A percentile compares a stretch with the other conserved stretches of the same genome.
Conservation (phyloP, 495 filamentous ascomycete species). For the Penicillium taxi region DNA sequence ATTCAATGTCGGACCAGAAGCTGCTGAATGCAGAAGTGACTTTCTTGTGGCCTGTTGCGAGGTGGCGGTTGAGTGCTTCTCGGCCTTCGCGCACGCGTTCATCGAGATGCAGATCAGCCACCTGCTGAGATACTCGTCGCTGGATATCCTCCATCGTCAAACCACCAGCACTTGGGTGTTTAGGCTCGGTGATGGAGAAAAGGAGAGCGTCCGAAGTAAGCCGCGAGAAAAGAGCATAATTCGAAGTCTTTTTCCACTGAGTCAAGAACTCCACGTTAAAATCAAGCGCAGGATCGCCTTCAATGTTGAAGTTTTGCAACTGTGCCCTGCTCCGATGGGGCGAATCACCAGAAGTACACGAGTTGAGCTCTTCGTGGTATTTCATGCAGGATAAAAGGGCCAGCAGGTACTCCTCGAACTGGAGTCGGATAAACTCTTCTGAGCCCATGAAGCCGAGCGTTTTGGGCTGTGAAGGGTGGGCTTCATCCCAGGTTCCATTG, state of each 20-base stretch:
- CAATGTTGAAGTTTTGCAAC: conserved; percentile 41
- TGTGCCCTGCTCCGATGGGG: conserved; percentile 24
- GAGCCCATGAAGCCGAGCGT: conserved; percentile 93
- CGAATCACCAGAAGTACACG: conserved; percentile 21
- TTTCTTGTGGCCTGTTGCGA: conserved; percentile 78
- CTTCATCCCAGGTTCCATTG: conserved; percentile 92
- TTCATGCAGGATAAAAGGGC: conserved; percentile 83
- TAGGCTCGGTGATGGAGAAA: conserved; percentile 88
- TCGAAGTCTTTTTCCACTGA: conserved; percentile 79
- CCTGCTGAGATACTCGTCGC: conserved; percentile 77
- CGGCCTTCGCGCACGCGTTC: conserved; percentile 69
- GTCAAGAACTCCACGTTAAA: conserved; percentile 65
- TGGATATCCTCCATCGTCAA: conserved; percentile 93
- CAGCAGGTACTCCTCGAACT: conserved; percentile 95
- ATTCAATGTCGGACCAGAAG: conserved; percentile 82
- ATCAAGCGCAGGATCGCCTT: conserved; percentile 78
- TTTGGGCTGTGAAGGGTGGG: conserved; percentile 78
- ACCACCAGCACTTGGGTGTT: conserved; percentile 90
- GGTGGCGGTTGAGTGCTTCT: conserved; percentile 68
- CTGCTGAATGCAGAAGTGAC: conserved; percentile 75
- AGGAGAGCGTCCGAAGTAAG: conserved; percentile 75
- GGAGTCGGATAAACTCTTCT: conserved; percentile 94
- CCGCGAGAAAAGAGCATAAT: conserved; percentile 74
- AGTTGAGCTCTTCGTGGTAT: conserved; percentile 68
- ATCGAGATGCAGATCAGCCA: conserved; percentile 80